Evolutionary conservation across 1,284 basidiomycete genomes (phyloP).

Genomic region (Schizophyllum commune): DNA sequence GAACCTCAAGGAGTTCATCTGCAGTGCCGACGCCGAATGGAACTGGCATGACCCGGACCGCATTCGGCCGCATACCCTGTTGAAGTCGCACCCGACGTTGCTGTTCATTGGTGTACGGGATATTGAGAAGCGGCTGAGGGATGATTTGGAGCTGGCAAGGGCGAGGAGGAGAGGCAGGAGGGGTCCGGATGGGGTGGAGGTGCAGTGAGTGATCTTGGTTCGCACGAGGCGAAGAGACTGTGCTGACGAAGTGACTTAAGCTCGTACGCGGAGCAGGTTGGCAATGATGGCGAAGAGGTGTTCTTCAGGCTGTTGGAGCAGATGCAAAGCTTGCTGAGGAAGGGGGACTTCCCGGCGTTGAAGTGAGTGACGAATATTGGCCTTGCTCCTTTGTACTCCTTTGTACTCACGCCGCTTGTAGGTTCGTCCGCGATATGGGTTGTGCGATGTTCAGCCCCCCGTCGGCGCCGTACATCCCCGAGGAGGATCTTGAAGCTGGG

Average conservation of each 20-base stretch:
- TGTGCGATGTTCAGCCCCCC: slow-evolving; percentile 32
- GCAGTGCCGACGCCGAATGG: slow-evolving; percentile 69
- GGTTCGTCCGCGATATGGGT: slow-evolving; percentile 42
- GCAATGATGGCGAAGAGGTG: slow-evolving; percentile 30
- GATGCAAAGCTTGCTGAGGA: slow-evolving; percentile 47
- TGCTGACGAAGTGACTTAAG: neutral
- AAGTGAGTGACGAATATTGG: slow-evolving; percentile 31
- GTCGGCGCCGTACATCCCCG: neutral
- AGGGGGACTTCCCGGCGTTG: slow-evolving; percentile 54
- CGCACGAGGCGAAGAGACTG: slow-evolving; percentile 5
- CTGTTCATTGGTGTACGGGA: slow-evolving; percentile 65
- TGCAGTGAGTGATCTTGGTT: neutral
- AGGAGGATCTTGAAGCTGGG: neutral
- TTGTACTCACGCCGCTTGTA: neutral
- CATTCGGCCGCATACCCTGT: slow-evolving; percentile 69
- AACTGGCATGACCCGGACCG: slow-evolving; percentile 71
- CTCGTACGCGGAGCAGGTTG: slow-evolving; percentile 13
- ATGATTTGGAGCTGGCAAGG: slow-evolving; percentile 19
- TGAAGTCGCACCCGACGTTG: slow-evolving; percentile 53
- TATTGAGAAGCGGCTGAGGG: slow-evolving; percentile 50
- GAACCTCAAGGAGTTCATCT: slow-evolving; percentile 58
- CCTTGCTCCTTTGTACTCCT: neutral
- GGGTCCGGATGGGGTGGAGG: neutral
- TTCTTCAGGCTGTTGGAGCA: slow-evolving; percentile 64
- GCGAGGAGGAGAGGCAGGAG: neutral